Conservation (phyloP, 495 filamentous ascomycete genomes). For the Aspergillus kassunensis region DNA sequence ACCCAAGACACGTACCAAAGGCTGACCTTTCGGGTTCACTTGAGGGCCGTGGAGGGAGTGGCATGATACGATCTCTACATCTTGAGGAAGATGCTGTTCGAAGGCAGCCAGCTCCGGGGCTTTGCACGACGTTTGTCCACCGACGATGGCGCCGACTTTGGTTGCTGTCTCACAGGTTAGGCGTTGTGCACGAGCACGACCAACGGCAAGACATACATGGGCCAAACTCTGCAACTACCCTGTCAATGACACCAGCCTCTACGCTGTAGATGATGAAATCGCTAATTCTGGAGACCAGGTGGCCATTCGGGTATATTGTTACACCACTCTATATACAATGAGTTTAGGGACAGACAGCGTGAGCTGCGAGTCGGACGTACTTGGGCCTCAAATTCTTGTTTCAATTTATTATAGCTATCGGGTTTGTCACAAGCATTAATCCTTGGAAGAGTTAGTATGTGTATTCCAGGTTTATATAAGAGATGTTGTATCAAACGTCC, state of each 20-base stretch:
- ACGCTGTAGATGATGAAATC: slow-evolving; percentile 98
- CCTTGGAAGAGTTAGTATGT: slow-evolving; percentile 53
- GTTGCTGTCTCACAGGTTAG: slow-evolving; percentile 63
- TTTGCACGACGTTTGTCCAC: slow-evolving; percentile 97
- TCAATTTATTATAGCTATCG: slow-evolving; percentile 74
- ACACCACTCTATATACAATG: slow-evolving; percentile 42
- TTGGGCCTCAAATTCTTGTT: slow-evolving; percentile 71
- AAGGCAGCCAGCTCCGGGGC: slow-evolving; percentile 94
- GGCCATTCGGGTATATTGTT: slow-evolving; percentile 80
- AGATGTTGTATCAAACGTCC: slow-evolving; percentile 6
- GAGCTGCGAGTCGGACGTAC: slow-evolving; percentile 45
- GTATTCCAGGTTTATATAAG: background rate
- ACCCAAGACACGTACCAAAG: slow-evolving; percentile 76
- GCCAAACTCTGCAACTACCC: slow-evolving; percentile 78
- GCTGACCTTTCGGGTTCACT: slow-evolving; percentile 82
- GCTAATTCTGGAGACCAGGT: slow-evolving; percentile 88
- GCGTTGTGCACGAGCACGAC: slow-evolving; percentile 2
- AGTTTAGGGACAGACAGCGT: slow-evolving; percentile 35
- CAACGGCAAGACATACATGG: slow-evolving; percentile 65
- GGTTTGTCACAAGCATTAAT: slow-evolving; percentile 91
- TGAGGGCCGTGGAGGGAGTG: slow-evolving; percentile 95
- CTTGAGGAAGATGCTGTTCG: slow-evolving; percentile 77
- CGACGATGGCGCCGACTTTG: slow-evolving; percentile 88
- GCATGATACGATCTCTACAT: slow-evolving; percentile 93
- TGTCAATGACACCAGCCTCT: slow-evolving; percentile 84